Evolutionary conservation across 1,284 basidiomycete species (phyloP), one percentile per base, ranked within the genome.

Genomic region (Vanrija humicola): DNA sequence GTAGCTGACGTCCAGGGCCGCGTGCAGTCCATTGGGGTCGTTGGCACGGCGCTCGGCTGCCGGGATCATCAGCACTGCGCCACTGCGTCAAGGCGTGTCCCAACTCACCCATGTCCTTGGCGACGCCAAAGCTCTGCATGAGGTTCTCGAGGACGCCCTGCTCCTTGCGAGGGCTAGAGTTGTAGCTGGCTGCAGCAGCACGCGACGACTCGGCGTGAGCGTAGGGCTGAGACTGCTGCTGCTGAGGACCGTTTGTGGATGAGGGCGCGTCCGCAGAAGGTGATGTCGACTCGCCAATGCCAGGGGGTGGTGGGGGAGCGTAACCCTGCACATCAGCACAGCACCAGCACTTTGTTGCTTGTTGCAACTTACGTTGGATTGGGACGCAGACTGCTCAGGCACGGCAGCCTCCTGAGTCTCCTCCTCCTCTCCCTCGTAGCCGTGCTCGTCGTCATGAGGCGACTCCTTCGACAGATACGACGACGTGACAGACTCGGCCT

Each of bases 101-200:
- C 34, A 34, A 34, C 34, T 34, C 34, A 34, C 34, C 54, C 52
- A 61, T 45, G 40, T 59, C 59, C 56, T 62, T 98, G 61, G 91
- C 92, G 47, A 84, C 88, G 78, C 98, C 95, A 71, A 98, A 98
- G 46, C 90, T 94, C 34, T 88, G 85, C 43, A 98, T 94, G 50
- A 99, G 81, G 73, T 97, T 94, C 16, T 91, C 90, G 66, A 99
- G 52, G 84, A 93, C 81, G 72, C 70, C 71, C 46, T 68, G 69
- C 47, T 64, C 64, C 49, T 63, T 63, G 44, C 61, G 55, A 1
- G 61, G 58, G 38, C 52, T 56, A 12, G 86, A 86, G 14, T 87
- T 88, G 61, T 84, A 82, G 45, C 59, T 59, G 8, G 61, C 54
- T 25, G 63, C 72, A 5, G 34, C 34, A 81, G 82, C 48, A 79